Conservation (phyloP, 2,329 filamentous ascomycete genomes). For the Emericellopsis cladophorae region DNA sequence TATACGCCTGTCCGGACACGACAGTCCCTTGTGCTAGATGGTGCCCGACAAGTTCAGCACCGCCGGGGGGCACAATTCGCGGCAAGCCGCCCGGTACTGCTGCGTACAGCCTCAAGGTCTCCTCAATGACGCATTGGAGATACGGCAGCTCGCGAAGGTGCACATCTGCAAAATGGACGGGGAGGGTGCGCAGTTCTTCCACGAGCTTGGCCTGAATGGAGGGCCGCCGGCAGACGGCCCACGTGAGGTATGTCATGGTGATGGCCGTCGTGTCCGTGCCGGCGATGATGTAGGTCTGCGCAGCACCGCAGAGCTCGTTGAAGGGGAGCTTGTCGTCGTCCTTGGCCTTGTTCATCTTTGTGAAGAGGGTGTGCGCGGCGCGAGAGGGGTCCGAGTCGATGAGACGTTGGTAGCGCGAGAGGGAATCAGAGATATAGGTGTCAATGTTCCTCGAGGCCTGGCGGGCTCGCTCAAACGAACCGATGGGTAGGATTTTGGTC, state of each 20-base stretch:
- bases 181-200: slow-evolving; percentile 19
- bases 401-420: slow-evolving; percentile 13
- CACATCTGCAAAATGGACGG: slow-evolving; percentile 9
- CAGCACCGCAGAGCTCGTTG: slow-evolving; percentile 24
- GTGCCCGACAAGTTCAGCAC: slow-evolving; percentile 5
- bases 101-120: slow-evolving; percentile 29
- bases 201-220: slow-evolving; percentile 16
- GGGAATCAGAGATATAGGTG: slow-evolving; percentile 13
- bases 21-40: neutral
- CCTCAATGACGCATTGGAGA: slow-evolving; percentile 28
- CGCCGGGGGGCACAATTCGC: slow-evolving; percentile 23
- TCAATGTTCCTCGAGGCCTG: slow-evolving; percentile 6
- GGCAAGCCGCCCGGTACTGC: slow-evolving; percentile 26
- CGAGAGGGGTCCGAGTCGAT: slow-evolving; percentile 7
- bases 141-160: slow-evolving; percentile 17
- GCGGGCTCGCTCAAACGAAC: slow-evolving; percentile 7
- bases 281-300: slow-evolving; percentile 30
- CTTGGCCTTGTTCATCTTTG: slow-evolving; percentile 21
- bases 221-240: slow-evolving; percentile 19
- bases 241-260: slow-evolving; percentile 34
- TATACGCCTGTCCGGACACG: neutral
- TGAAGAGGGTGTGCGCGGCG: slow-evolving; percentile 19
- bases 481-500: slow-evolving; percentile 10
- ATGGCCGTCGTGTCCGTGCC: slow-evolving; percentile 39
- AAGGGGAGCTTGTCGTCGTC: slow-evolving; percentile 12